Evolutionary conservation across 768 basidiomycete species (phyloP), one percentile per base, ranked within the genome.

Genomic region (Terana coerulea): DNA sequence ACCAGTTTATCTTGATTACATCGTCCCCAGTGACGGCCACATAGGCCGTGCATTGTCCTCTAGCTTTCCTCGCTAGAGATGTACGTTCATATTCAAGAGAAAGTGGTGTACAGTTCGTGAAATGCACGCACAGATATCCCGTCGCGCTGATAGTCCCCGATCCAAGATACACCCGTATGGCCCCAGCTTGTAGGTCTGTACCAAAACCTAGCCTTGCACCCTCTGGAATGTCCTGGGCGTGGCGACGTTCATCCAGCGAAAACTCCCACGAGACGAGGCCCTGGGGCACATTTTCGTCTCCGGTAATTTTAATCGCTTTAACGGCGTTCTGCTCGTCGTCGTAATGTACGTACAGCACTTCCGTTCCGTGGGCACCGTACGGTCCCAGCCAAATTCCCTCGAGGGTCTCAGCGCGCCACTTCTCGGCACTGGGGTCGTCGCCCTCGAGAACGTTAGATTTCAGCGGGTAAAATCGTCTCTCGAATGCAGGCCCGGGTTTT

Each of bases 311-410:
- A 57, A 52, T 53, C 35, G 61, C 61, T 6, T 47, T 51, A 8
- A 63, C 25, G n/a, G 29, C 33, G 4, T 34, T 19, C 26, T 26
- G 46, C 3, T 25, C 43, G 5, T 41, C 46, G 33, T 56, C 45
- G 41, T 55, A 37, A 28, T 52, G 47, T 17, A 63, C 15, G 50
- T 41, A 61, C 31, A 63, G 47, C 14, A 60, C 55, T 39, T 63
- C 59, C 24, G 59, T 61, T 21, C 56, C 55, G 37, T 61, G 58
- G 6, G 51, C 24, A 4, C 53, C 57, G 35, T 63, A 63, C 31
- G 56, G 44, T n/a, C 61, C 61, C n/a, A 63, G 40, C 61, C 61
- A 63, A 12, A 63, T 30, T 1, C 61, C 61, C 12, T 49, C 58
- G 17, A 63, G 47, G 7, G 31, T 39, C 12, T 36, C 26, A 19